Evolutionary conservation across 768 basidiomycete species (phyloP).

Genomic region (Lactarius trivialis): DNA sequence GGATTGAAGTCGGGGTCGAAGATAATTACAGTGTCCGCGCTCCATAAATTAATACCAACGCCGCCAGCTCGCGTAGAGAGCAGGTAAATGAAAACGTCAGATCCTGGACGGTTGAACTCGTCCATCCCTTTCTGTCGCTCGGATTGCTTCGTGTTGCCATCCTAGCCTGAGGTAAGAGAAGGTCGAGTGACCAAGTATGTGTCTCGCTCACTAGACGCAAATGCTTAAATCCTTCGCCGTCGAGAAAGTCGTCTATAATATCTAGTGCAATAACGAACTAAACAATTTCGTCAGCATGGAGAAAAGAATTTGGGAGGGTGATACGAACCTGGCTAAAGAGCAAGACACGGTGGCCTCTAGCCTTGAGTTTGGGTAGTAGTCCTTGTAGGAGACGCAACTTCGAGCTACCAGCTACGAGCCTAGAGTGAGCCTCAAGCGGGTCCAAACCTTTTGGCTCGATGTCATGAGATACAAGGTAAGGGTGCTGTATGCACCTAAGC

Average conservation of each 20-base stretch:
- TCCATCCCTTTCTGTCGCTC: conserved; percentile 95
- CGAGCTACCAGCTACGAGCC: conserved; percentile 76
- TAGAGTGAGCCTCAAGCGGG: conserved; percentile 59
- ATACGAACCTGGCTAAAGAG: conserved; percentile 80
- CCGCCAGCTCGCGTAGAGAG: conserved; percentile 73
- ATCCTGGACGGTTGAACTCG: conserved; percentile 81
- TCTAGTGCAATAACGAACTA: conserved; percentile 87
- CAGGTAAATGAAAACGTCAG: conserved; percentile 86
- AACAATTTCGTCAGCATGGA: not conserved
- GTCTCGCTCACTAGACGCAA: conserved; percentile 57
- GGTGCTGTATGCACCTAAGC: conserved; percentile 80
- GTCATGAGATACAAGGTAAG: conserved; percentile 73
- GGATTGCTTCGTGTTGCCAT: conserved; percentile 80
- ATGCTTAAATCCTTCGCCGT: conserved; percentile 73
- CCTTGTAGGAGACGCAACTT: conserved; percentile 75
- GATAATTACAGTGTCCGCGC: conserved; percentile 83
- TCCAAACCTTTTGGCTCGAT: conserved; percentile 68
- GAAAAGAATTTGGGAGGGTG: not conserved
- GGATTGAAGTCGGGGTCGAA: conserved; percentile 98
- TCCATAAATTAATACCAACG: conserved; percentile 47
- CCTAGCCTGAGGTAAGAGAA: conserved; percentile 40
- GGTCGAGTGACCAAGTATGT: conserved; percentile 4
- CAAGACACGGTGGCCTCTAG: conserved; percentile 81
- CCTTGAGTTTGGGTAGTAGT: conserved; percentile 76
- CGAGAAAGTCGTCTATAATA: conserved; percentile 82